phyloP scores from a whole-genome alignment of 2,329 filamentous ascomycete genomes.

The Cercospora brassicicola region DNA sequence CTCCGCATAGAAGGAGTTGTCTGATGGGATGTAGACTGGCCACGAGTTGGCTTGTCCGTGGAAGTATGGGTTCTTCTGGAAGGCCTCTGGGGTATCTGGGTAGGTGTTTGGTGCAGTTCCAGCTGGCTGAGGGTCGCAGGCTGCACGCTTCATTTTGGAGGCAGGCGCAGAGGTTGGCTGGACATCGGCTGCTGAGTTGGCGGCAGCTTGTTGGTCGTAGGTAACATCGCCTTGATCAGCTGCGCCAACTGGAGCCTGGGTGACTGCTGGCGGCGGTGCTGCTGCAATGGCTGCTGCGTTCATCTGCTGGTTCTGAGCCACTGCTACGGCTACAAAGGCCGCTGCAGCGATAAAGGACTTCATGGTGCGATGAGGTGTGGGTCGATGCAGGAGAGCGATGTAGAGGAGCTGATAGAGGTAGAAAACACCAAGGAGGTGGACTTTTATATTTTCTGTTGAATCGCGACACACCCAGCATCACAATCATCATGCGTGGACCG shows the following conservation, averaged over 20 bases:
- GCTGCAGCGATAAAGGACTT: conserved; percentile 25
- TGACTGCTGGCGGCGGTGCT: conserved; percentile 23
- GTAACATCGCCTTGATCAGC: conserved; percentile 20
- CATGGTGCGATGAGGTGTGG: conserved; percentile 11
- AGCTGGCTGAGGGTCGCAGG: conserved; percentile 42
- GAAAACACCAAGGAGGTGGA: background rate
- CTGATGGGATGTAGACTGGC: conserved; percentile 16
- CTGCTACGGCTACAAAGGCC: conserved; percentile 27
- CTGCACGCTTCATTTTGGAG: conserved; percentile 31
- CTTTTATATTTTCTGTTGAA: background rate
- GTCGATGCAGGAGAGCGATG: background rate
- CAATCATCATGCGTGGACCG: too few species aligned
- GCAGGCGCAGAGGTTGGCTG: conserved; percentile 24
- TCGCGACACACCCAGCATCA: background rate
- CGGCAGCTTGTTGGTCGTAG: conserved; percentile 24
- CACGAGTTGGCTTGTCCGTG: conserved; percentile 25
- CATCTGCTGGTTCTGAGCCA: conserved; percentile 31
- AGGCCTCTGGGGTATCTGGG: conserved; percentile 33
- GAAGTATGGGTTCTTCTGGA: conserved; percentile 28
- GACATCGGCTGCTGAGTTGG: conserved; percentile 21
- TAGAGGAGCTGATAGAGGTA: background rate
- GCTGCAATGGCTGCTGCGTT: conserved; percentile 28
- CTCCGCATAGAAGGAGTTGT: conserved; percentile 24
- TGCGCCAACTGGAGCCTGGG: conserved; percentile 26
- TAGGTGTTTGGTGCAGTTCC: conserved; percentile 36